Evolutionary conservation across 2,329 filamentous ascomycete species (phyloP), one percentile per base, ranked within the genome.

Genomic region (Fusarium sp.): DNA sequence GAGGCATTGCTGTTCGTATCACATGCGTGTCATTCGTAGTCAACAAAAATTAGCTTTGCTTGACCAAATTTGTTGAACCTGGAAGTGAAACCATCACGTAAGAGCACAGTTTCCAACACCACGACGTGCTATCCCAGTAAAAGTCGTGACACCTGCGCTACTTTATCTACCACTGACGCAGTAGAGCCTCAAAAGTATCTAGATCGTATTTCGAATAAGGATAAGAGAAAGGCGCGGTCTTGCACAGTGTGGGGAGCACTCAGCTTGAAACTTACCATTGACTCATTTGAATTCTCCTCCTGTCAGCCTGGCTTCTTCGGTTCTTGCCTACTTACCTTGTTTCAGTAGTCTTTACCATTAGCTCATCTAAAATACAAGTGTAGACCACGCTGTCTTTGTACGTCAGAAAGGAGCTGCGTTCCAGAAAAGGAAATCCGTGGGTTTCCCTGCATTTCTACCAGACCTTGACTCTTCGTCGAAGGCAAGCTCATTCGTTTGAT

Each of bases 181-280:
- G 14, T 1, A 48, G 16, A 5, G 14, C 7, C 2, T 45, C 4
- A 5, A 1, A 16, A 23, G 6, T 16, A 16, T 4, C 13, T 1
- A 9, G 20, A 5, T 14, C 1, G 41, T 45, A 45, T 45, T 2
- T 3, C 13, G 4, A 23, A 8, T 4, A 45, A 14, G 41, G 6
- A 23, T 23, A 7, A 23, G 20, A 20, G n/a, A 43, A 8, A 4
- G 13, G 20, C 6, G 7, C 4, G 13, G n/a, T 45, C 20, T 8
- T 45, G 13, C 13, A 23, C 41, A 23, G 11, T 45, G 41, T 45
- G 41, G 7, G 41, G 7, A n/a, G 37, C 11, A 45, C 41, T 23
- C 6, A 23, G 20, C 41, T 20, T 14, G 41, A 45, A 45, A 6
- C 18, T 45, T 45, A 20, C 6, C 20, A 23, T 45, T 23, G 11